phyloP scores from a whole-genome alignment of 75 land plant species.

The Isoetes taiwanensis region DNA sequence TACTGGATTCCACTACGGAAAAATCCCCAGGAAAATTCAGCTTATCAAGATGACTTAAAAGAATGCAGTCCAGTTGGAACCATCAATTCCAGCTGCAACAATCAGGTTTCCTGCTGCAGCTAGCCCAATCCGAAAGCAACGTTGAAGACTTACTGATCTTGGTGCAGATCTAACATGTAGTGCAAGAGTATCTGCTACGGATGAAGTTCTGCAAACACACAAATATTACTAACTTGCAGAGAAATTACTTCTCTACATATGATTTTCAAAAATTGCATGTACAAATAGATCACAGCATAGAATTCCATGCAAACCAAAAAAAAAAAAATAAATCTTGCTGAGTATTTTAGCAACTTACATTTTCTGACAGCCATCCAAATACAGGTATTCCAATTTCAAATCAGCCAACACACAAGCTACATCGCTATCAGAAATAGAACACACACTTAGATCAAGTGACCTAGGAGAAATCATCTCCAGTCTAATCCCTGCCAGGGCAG shows the following conservation, averaged over 20 bases:
- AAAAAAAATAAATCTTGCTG: no score
- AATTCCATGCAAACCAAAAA: no score
- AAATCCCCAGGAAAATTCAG: conserved; percentile 22
- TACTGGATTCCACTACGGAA: neutral
- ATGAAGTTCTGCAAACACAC: conserved; percentile 20
- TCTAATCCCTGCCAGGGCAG: conserved; percentile 11
- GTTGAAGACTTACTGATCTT: conserved; percentile 18
- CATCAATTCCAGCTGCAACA: conserved; percentile 28
- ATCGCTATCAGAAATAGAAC: conserved; percentile 24
- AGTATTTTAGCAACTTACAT: conserved; percentile 20
- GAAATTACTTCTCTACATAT: no score
- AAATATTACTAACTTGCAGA: no score
- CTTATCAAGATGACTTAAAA: conserved; percentile 32
- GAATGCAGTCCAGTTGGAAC: conserved; percentile 20
- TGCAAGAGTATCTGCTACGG: conserved; percentile 28
- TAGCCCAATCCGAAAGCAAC: conserved; percentile 29
- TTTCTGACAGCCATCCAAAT: conserved; percentile 31
- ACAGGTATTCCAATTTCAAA: conserved; percentile 22
- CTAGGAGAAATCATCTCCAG: conserved; percentile 14
- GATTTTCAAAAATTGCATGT: no score
- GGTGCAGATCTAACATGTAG: conserved; percentile 30
- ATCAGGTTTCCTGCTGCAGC: conserved; percentile 29
- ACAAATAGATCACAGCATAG: no score
- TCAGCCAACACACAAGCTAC: conserved; percentile 18
- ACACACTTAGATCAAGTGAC: conserved; percentile 24